Evolutionary conservation across 2,329 filamentous ascomycete species (phyloP), one percentile per base, ranked within the genome.

Genomic region (Huntiella omanensis): DNA sequence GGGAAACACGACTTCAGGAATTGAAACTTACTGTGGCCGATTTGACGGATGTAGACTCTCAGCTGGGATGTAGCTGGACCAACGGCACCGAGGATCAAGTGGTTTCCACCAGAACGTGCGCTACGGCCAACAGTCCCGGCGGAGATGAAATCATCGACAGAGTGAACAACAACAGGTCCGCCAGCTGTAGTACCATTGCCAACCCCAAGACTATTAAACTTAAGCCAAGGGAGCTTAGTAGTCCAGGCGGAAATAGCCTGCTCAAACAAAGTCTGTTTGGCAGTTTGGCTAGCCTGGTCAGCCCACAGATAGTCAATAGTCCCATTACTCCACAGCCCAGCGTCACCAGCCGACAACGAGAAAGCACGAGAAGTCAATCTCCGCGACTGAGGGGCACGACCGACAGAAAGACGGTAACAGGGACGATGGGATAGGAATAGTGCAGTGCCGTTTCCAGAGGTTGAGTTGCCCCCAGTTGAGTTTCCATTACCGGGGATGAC

Each of bases 11-110:
- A 38, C 13, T 8, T 5, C 35, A 2, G 13, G 12, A 16, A 33
- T 4, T 15, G 22, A 15, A 15, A 49, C 42, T 46, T 43, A 50
- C 49, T 22, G 17, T 51, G 47, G 19, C 49, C 47, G 39, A 51
- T 43, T 33, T 51, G 37, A 15, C 49, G 49, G 4, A 51, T 44
- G 13, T 49, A 49, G 15, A 40, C 41, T 4, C 16, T 39, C 28
- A 40, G 15, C 12, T 28, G 13, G 2, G 22, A 17, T 6, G 40
- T 39, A 28, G 22, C 22, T 28, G 22, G 22, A 28, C 22, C 22
- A 19, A n/a, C 17, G 15, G 43, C 40, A 12, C 49, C 47, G 28
- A 51, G 32, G 10, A 48, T 35, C 10, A 51, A 10, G 17, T 34
- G 40, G 34, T 49, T 51, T 5, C 34, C 46, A 6, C 43, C 36